Evolutionary conservation across 345 rosid species (phyloP).

Genomic region (Dipteronia dyeriana): DNA sequence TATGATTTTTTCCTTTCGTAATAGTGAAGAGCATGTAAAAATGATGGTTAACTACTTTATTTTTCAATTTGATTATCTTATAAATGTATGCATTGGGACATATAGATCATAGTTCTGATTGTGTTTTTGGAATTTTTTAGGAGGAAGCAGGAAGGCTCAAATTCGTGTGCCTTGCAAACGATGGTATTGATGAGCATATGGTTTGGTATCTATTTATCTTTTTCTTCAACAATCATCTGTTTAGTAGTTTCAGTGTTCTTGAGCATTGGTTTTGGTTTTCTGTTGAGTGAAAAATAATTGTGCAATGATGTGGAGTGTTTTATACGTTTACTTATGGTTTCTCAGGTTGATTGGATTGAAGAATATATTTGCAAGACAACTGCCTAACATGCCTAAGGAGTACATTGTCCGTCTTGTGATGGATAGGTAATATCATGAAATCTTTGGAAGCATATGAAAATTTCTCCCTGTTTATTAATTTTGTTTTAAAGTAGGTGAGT

Average conservation of each 20-base stretch:
- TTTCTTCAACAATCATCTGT: conserved; percentile 16
- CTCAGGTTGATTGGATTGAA: conserved; percentile 94
- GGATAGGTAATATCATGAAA: conserved; percentile 75
- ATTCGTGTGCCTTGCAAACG: conserved; percentile 81
- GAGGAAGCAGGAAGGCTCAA: conserved; percentile 90
- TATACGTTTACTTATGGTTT: conserved; percentile 21
- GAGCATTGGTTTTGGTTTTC: conserved; percentile 6
- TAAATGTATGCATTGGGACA: neutral
- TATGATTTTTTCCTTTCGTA: neutral
- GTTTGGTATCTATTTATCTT: conserved; percentile 68
- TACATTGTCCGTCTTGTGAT: conserved; percentile 98
- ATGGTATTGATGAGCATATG: conserved; percentile 90
- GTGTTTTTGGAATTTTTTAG: conserved; percentile 34
- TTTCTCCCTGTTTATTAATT: neutral
- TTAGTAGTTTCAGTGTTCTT: neutral
- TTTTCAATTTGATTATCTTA: neutral
- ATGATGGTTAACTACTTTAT: neutral
- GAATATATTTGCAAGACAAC: conserved; percentile 95
- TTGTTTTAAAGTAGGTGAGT: neutral
- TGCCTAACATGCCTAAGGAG: conserved; percentile 99
- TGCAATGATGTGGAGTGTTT: conserved; percentile 4
- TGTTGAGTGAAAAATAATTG: neutral
- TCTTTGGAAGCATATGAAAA: neutral
- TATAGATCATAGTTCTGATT: neutral
- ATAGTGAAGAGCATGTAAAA: neutral